Evolutionary conservation across 139 green algal species (phyloP), one percentile per base, ranked within the genome.

Genomic region (Coelastrella sp.): DNA sequence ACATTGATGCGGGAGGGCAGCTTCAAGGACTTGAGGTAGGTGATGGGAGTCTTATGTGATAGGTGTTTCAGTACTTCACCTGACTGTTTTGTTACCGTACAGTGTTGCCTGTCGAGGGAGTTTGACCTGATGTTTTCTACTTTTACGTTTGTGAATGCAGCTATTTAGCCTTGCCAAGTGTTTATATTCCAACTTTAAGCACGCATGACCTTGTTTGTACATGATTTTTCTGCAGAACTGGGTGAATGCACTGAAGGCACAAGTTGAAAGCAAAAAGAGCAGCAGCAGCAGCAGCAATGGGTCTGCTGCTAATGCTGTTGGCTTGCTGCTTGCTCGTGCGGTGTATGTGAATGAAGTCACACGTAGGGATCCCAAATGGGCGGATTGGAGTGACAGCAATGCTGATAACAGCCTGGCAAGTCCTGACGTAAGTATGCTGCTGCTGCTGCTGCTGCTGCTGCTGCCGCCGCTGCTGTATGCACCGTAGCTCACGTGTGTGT

Each of bases 291-390:
- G 51, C 21, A 41, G 48, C 51, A 37, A 51, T 59, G 41, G 21
- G 27, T 23, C 38, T 17, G 75, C 15, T 40, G 50, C 45, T 45
- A 25, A 43, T 21, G 43, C 27, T 40, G 59, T 34, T 8, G 77
- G 59, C 8, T 9, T 73, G 0, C 59, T 84, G 23, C 57, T 43
- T 13, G 77, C 77, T 27, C 77, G 59, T 35, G 66, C 66, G 45
- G 64, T 85, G 64, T 85, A 85, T 59, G 79, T 85, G 0, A 63
- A 79, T 48, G 79, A 85, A 35, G 48, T 85, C 5, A 85, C 79
- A 5, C 79, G 79, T 23, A 32, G 50, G 1, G 45, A 66, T 17
- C 64, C 64, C 2, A 17, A 43, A 21, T 85, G 79, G 79, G 79
- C 64, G 2, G 64, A 79, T 7, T 85, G 79, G 79, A 74, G 57